Percentiles rank a stretch among this genome's conserved stretches.
phyloP scores from a whole-genome alignment of 192 early-diverging fungal species.

The Podila epicladia region DNA sequence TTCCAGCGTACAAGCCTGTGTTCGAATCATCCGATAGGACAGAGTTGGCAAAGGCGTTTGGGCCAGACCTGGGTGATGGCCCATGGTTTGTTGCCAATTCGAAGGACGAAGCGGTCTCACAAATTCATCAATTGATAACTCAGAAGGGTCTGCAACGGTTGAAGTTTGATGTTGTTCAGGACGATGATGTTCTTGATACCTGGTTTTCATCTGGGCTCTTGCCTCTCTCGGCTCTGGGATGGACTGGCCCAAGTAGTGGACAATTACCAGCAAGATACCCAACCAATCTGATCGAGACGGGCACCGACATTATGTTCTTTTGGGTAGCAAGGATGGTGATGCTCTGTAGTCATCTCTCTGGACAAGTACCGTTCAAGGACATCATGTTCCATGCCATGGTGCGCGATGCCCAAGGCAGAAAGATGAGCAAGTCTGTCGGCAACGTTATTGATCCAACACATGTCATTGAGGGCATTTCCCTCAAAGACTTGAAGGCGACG shows the following conservation, averaged over 20 bases:
- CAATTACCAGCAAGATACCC: conserved; percentile 75
- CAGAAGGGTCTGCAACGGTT: conserved; percentile 48
- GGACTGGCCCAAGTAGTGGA: conserved; percentile 49
- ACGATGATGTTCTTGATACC: conserved; percentile 96
- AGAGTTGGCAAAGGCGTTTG: background rate
- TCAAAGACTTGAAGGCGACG: conserved; percentile 72
- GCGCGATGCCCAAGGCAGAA: conserved; percentile 86
- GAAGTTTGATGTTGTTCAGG: conserved; percentile 64
- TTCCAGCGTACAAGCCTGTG: conserved; percentile 86
- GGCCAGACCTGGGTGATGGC: conserved; percentile 47
- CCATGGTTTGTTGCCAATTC: conserved; percentile 75
- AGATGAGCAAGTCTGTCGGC: conserved; percentile 89
- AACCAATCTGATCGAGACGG: conserved; percentile 89
- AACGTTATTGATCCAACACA: conserved; percentile 89
- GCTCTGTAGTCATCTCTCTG: conserved; percentile 87
- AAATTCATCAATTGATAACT: conserved; percentile 60
- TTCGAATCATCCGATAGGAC: conserved; percentile 46
- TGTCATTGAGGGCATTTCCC: conserved; percentile 83
- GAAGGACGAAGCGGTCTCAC: conserved; percentile 64
- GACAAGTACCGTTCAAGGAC: conserved; percentile 83
- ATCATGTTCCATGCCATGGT: conserved; percentile 96
- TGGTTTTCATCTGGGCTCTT: conserved; percentile 97
- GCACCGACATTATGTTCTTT: conserved; percentile 97
- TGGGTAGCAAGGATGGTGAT: conserved; percentile 99
- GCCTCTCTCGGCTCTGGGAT: conserved; percentile 79